These are phyloP conservation scores for Aspergillus viridinutans DNA, from an alignment of 2,329 filamentous ascomycete species.

Conservation along the genomic window DNA sequence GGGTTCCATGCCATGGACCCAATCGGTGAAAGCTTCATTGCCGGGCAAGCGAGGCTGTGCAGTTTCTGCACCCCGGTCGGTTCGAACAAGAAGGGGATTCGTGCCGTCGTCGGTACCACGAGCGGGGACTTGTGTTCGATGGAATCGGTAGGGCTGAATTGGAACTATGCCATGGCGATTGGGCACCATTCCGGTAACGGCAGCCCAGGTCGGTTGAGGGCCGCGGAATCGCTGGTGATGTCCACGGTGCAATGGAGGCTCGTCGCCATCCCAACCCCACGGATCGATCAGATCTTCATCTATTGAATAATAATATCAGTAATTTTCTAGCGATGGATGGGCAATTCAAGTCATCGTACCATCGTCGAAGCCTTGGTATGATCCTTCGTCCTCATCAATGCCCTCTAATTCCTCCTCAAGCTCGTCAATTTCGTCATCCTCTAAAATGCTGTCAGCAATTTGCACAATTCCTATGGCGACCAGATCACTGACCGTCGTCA, in stretches of 20 bases:
- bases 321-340: slow-evolving; percentile 7
- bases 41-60: slow-evolving; percentile 33
- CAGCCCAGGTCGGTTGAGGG: slow-evolving; percentile 59
- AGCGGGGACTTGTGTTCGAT: slow-evolving; percentile 44
- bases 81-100: slow-evolving; percentile 78
- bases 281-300: slow-evolving; percentile 39
- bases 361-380: slow-evolving; percentile 37
- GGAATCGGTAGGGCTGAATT: slow-evolving; percentile 42
- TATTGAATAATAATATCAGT: slow-evolving; percentile 28
- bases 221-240: slow-evolving; percentile 55
- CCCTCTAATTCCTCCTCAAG: slow-evolving; percentile 45
- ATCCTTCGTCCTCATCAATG: slow-evolving; percentile 42
- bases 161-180: slow-evolving; percentile 45
- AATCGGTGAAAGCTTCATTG: slow-evolving; percentile 47
- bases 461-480: neutral
- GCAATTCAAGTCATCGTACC: slow-evolving; percentile 10
- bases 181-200: slow-evolving; percentile 56
- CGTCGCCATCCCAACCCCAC: slow-evolving; percentile 52
- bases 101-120: slow-evolving; percentile 70
- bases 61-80: slow-evolving; percentile 32
- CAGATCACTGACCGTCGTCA: slow-evolving; percentile 48
- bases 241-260: slow-evolving; percentile 43
- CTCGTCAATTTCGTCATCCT: slow-evolving; percentile 53
- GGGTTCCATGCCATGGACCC: slow-evolving; percentile 50
- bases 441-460: slow-evolving; percentile 42